A percentile compares a stretch with the other conserved stretches of the same genome.
phyloP scores from a whole-genome alignment of 2,329 filamentous ascomycete species.

The Chrysoporthe deuterocubensis region DNA sequence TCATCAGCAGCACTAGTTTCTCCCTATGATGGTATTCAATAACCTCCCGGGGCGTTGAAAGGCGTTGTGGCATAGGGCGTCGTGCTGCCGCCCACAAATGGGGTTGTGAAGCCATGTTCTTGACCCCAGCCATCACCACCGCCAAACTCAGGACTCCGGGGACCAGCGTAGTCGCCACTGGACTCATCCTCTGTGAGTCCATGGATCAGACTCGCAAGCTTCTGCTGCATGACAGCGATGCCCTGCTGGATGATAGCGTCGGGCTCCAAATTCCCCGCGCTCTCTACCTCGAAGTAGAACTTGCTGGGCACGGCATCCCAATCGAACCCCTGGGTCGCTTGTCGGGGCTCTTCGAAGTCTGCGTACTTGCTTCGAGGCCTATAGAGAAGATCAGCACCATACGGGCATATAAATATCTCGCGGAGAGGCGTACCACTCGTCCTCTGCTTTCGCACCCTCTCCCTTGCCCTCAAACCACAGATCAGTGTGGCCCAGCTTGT shows the following conservation, averaged over 20 bases:
- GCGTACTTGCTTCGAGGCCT: slow-evolving; percentile 84
- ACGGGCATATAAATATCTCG: background rate
- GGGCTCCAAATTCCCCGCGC: slow-evolving; percentile 83
- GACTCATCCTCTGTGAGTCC: slow-evolving; percentile 56
- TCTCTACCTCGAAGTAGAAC: slow-evolving; percentile 96
- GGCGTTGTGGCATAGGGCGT: slow-evolving; percentile 53
- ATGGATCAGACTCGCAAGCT: slow-evolving; percentile 74
- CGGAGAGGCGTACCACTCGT: slow-evolving; percentile 73
- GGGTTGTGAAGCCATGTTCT: slow-evolving; percentile 70
- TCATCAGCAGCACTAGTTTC: background rate
- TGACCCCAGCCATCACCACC: slow-evolving; percentile 58
- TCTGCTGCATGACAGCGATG: slow-evolving; percentile 86
- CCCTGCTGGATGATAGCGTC: slow-evolving; percentile 88
- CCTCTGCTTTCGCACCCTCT: slow-evolving; percentile 50
- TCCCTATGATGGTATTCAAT: slow-evolving; percentile 3
- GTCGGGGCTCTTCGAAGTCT: slow-evolving; percentile 76
- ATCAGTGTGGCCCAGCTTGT: slow-evolving; percentile 89
- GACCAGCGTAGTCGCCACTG: slow-evolving; percentile 62
- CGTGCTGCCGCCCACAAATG: slow-evolving; percentile 55
- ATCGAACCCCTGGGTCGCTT: slow-evolving; percentile 86
- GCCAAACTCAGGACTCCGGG: slow-evolving; percentile 69
- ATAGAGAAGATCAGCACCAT: slow-evolving; percentile 35
- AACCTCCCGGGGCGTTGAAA: slow-evolving; percentile 56
- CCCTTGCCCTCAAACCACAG: slow-evolving; percentile 79
- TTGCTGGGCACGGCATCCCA: slow-evolving; percentile 82